Evolutionary conservation across 176 grass and related monocot genomes (phyloP).

Genomic region (Sorghum bicolor): DNA sequence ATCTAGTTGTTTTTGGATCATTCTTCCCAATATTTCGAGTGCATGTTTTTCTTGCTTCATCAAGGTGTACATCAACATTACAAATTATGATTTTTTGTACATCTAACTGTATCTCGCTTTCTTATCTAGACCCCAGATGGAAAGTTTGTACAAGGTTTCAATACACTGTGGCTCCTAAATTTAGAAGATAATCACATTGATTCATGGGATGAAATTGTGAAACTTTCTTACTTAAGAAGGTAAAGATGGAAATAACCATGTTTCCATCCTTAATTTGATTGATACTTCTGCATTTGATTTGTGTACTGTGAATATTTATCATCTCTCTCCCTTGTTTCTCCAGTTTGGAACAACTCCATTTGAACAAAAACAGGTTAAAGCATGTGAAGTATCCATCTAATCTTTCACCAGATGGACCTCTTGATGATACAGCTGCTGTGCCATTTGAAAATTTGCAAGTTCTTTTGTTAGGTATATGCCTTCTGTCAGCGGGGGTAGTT

Average conservation of each 20-base stretch:
- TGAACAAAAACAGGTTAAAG: constrained; percentile 91
- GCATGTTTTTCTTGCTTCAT: not conserved
- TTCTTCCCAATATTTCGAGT: not conserved
- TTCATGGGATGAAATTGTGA: constrained; percentile 92
- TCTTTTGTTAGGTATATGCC: constrained; percentile 85
- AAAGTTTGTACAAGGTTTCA: constrained; percentile 62
- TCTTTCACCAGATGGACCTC: constrained; percentile 15
- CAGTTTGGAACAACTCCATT: constrained; percentile 89
- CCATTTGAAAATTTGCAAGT: constrained; percentile 77
- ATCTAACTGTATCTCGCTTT: constrained; percentile 24
- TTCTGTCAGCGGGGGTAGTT: not conserved
- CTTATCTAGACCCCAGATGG: constrained; percentile 48
- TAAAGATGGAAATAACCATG: constrained; percentile 13
- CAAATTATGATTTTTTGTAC: not conserved
- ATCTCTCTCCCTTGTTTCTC: not conserved
- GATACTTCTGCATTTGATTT: constrained; percentile 21
- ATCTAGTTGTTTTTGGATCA: not conserved
- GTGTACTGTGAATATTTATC: constrained; percentile 11
- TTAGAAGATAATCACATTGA: constrained; percentile 78
- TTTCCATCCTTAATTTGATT: not conserved
- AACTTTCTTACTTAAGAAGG: constrained; percentile 84
- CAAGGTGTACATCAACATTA: not conserved
- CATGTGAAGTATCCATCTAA: constrained; percentile 70
- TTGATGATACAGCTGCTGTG: constrained; percentile 23
- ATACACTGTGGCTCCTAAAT: constrained; percentile 69